Conservation (phyloP, 169 alveolate genomes). For the Perkinsus olseni region DNA sequence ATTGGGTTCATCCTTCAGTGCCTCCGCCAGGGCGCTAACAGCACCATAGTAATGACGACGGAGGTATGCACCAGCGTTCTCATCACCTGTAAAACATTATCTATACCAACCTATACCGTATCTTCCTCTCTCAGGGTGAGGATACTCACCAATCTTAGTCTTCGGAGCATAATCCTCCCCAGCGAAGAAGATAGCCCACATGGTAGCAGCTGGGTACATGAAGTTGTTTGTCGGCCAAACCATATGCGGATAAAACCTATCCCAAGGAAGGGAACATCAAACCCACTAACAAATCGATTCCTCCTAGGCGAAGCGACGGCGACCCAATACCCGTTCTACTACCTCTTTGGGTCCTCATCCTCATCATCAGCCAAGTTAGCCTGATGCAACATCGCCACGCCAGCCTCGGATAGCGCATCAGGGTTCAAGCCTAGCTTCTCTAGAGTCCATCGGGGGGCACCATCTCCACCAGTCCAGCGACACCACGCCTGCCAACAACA, state of each 20-base stretch:
- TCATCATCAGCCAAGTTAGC: neutral
- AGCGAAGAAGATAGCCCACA: constrained; percentile 4
- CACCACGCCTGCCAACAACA: neutral
- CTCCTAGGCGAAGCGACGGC: neutral
- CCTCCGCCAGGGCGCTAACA: neutral
- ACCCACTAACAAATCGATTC: no score
- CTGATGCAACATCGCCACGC: constrained; percentile 2
- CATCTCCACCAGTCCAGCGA: constrained; percentile 4
- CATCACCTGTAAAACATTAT: neutral
- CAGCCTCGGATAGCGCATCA: neutral
- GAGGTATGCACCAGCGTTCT: neutral
- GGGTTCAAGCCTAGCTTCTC: neutral
- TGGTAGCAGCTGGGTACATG: constrained; percentile 2
- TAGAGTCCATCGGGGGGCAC: constrained; percentile 11
- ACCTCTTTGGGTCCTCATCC: neutral
- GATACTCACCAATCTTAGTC: neutral
- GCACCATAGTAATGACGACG: constrained; percentile 1
- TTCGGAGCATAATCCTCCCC: constrained; percentile 14
- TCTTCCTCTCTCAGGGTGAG: no score
- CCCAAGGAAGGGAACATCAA: neutral
- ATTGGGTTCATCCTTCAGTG: neutral
- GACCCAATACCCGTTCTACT: neutral
- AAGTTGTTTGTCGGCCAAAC: constrained; percentile 5
- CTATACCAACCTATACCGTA: neutral
- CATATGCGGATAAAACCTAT: neutral